Conservation (phyloP, 306 rosid genomes). For the Quercus dentata region DNA sequence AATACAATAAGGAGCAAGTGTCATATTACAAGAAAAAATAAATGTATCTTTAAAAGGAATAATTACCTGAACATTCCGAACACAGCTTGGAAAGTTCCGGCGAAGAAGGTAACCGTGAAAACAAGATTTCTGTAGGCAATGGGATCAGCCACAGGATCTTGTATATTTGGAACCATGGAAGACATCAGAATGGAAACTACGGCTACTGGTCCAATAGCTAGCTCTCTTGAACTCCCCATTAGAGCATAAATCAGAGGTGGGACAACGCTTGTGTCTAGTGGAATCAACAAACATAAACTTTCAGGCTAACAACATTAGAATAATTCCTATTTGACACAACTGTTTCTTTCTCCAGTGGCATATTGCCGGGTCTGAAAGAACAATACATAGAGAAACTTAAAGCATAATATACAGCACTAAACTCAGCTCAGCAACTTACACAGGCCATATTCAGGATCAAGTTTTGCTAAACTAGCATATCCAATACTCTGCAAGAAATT, state of each 20-base stretch:
- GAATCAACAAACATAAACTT: neutral
- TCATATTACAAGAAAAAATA: neutral
- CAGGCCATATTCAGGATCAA: slow-evolving; percentile 86
- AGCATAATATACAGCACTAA: neutral
- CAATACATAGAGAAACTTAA: neutral
- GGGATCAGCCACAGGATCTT: slow-evolving; percentile 68
- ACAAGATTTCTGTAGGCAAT: slow-evolving; percentile 55
- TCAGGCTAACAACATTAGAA: neutral
- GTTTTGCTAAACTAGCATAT: slow-evolving; percentile 79
- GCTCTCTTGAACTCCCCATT: slow-evolving; percentile 93
- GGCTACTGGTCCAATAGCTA: slow-evolving; percentile 96
- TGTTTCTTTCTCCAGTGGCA: neutral
- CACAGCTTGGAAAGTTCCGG: slow-evolving; percentile 80
- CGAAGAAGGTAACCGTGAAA: slow-evolving; percentile 78
- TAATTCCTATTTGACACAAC: neutral
- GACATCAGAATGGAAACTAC: slow-evolving; percentile 80
- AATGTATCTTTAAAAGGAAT: neutral
- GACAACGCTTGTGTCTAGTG: slow-evolving; percentile 77
- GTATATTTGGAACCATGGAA: slow-evolving; percentile 50
- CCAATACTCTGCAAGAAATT: slow-evolving; percentile 73
- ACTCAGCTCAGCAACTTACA: slow-evolving; percentile 43
- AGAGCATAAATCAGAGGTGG: slow-evolving; percentile 88
- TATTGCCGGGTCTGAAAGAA: neutral
- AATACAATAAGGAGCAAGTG: neutral
- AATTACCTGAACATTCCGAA: slow-evolving; percentile 71